Evolutionary conservation across 805 yeast species (phyloP).

Genomic region (Ogataea dorogensis): DNA sequence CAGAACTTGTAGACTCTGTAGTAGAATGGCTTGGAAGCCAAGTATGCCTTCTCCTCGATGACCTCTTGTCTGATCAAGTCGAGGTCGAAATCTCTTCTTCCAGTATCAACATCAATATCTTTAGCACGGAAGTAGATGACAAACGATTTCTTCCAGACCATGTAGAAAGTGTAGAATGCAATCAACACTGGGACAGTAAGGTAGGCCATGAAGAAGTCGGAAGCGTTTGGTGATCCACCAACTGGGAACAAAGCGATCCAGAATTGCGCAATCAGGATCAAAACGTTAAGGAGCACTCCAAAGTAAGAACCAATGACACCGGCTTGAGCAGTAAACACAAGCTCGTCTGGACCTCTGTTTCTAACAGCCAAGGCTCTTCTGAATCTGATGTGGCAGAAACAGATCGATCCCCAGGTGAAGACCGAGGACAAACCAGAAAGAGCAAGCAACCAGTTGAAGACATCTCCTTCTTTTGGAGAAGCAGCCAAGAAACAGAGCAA

Average conservation of each 20-base stretch:
- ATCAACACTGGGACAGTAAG: conserved; percentile 63
- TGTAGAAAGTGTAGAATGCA: conserved; percentile 40
- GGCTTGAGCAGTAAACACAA: conserved; percentile 62
- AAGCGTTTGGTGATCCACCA: conserved; percentile 50
- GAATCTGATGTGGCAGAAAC: conserved; percentile 66
- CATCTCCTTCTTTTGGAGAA: conserved; percentile 50
- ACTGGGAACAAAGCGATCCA: conserved; percentile 80
- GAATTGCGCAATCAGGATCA: conserved; percentile 73
- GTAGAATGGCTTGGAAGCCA: conserved; percentile 45
- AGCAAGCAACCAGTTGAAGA: conserved; percentile 77
- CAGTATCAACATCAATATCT: conserved; percentile 60
- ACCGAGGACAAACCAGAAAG: conserved; percentile 74
- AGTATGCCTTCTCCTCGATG: conserved; percentile 52
- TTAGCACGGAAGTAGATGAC: conserved; percentile 41
- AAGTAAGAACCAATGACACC: conserved; percentile 68
- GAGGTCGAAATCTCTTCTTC: conserved; percentile 59
- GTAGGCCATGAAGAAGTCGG: conserved; percentile 62
- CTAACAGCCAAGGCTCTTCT: conserved; percentile 63
- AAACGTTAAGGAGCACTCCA: conserved; percentile 55
- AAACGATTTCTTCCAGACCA: conserved; percentile 45
- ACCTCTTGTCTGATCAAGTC: conserved; percentile 56
- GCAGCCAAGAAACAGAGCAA: conserved; percentile 64
- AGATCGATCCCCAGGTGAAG: conserved; percentile 77
- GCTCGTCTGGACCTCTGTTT: conserved; percentile 67
- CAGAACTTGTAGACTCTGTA: conserved; percentile 55